A percentile compares a stretch with the other conserved stretches of the same genome.
Evolutionary conservation across 495 filamentous ascomycete species (phyloP).

Genomic region (Beverwykella pulmonaria): DNA sequence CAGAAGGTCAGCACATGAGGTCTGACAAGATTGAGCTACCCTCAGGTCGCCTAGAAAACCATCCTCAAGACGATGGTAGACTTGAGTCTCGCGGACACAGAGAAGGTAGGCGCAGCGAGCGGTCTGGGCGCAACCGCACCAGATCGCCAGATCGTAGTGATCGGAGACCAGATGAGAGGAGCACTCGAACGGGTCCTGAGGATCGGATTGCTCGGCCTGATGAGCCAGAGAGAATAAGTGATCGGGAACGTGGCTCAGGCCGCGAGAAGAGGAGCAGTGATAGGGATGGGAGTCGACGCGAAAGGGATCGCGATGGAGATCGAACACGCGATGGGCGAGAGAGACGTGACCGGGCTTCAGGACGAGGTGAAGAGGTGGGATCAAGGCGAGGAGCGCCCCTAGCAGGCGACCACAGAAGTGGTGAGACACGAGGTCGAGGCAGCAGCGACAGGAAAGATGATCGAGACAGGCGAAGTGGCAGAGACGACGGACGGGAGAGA

Average conservation of each 20-base stretch:
- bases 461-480: slow-evolving; percentile 4
- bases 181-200: slow-evolving; percentile 5
- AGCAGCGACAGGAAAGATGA: slow-evolving; percentile 1
- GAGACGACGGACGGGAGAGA: slow-evolving; percentile 11
- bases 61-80: slow-evolving; percentile 27
- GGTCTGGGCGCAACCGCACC: slow-evolving; percentile 26
- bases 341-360: slow-evolving; percentile 9
- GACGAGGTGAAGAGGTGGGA: slow-evolving; percentile 7
- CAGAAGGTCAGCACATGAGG: slow-evolving; percentile 3
- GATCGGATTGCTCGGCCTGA: slow-evolving; percentile 2
- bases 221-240: not conserved
- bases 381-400: slow-evolving; percentile 3
- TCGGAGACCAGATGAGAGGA: slow-evolving; percentile 16
- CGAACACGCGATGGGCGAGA: slow-evolving; percentile 24
- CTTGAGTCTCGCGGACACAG: slow-evolving; percentile 21
- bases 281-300: slow-evolving; percentile 24
- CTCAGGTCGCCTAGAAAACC: slow-evolving; percentile 5
- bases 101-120: slow-evolving; percentile 27
- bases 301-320: slow-evolving; percentile 11
- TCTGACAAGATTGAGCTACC: slow-evolving; percentile 11
- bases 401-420: not conserved
- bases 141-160: slow-evolving; percentile 31
- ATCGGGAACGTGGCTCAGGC: slow-evolving; percentile 13
- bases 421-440: not conserved
- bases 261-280: slow-evolving; percentile 15